Base-by-base conservation (phyloP, 805 yeast genomes). In the Nakazawaea ambrosiae region DNA sequence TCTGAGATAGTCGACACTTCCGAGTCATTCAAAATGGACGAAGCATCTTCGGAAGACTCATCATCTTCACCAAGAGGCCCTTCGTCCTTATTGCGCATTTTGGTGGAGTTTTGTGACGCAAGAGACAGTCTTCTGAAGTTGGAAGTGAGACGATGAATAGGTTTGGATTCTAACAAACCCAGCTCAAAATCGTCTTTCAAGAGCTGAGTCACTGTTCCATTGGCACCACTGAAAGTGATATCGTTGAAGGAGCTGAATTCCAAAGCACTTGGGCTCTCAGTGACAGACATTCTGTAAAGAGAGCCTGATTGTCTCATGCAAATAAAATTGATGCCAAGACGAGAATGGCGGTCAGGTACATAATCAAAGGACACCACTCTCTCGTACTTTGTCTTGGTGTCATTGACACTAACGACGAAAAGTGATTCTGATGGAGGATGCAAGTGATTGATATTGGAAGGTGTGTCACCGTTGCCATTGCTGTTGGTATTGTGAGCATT, bases 251-350 rank as follows among this genome's bases (percentile, higher is more conserved):
- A 75, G 47, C 78, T 83, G 57, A 88, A 82, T 12, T 63, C 65
- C 7, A 82, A 53, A 7, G 78, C 66, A 26, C 76, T 75, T 23
- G 78, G 78, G 34, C 82, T 72, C 51, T 84, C 90, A 1, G 65
- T 59, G 0, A 81, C 83, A 0, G 81, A 73, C 89, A 84, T 84
- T 41, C 81, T 67, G 57, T 83, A 88, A 0, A 88, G 78, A 37
- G 85, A 81, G 3, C 97, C 97, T 1, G 95, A 83, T 49, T 86
- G 94, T 45, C 96, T 66, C 82, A 89, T 81, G 56, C 97, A 88
- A 20, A 89, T 76, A 40, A 85, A 67, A 47, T 81, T 77, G 7
- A 83, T 70, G 1, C 75, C 71, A 17, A 78, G 68, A n/a, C 54
- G 59, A 2, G 75, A 61, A 5, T 50, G 39, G 3, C 58, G 42